These are phyloP conservation scores for Anisodus acutangulus DNA, from an alignment of 257 asterid genomes.

Conservation along the genomic window DNA sequence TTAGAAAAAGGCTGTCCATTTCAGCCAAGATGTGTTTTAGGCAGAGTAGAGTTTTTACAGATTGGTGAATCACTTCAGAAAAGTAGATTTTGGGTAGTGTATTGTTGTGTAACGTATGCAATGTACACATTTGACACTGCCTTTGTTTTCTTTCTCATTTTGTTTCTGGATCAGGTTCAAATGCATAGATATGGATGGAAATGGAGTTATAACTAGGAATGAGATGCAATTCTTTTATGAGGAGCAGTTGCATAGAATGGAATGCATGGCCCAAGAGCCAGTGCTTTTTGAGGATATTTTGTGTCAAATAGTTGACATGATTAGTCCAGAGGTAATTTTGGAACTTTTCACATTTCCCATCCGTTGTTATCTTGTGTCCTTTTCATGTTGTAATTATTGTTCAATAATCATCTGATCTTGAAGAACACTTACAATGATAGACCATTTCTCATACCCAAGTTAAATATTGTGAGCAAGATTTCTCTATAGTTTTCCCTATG, in stretches of 20 bases:
- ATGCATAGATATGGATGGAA: slow-evolving; percentile 98
- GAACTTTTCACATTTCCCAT: slow-evolving; percentile 17
- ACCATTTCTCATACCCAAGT: slow-evolving; percentile 18
- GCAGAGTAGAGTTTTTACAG: background rate
- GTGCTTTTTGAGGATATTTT: slow-evolving; percentile 98
- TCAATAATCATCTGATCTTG: background rate
- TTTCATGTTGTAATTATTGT: background rate
- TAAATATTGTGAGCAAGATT: background rate
- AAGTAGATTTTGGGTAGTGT: background rate
- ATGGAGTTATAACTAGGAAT: slow-evolving; percentile 88
- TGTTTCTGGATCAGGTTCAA: slow-evolving; percentile 74
- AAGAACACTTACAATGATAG: background rate
- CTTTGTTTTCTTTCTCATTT: slow-evolving; percentile 3
- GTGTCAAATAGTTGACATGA: slow-evolving; percentile 98
- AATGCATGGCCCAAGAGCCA: slow-evolving; percentile 99
- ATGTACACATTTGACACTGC: background rate
- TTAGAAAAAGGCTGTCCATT: slow-evolving; percentile 16
- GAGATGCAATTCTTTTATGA: slow-evolving; percentile 98
- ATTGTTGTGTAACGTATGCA: background rate
- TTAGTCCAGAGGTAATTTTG: slow-evolving; percentile 80
- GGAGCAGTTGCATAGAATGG: slow-evolving; percentile 99
- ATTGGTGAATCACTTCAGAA: background rate
- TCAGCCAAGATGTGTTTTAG: background rate
- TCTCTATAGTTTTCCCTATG: background rate
- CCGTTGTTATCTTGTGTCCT: slow-evolving; percentile 25